Conservation (phyloP, 768 basidiomycete species). For the Lepiota venenata region DNA sequence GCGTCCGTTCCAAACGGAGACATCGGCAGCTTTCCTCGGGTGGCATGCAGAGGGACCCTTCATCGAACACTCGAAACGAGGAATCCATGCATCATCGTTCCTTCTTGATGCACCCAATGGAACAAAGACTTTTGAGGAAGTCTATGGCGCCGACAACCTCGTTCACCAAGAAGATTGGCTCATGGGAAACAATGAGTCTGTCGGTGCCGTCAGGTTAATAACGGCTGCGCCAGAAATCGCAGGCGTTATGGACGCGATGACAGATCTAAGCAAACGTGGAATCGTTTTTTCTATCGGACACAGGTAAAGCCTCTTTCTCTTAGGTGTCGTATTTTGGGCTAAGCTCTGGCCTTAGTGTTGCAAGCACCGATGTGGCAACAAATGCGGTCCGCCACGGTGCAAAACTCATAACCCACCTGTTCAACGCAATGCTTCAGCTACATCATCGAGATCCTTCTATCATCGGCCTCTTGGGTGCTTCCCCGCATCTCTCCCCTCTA, state of each 20-base stretch:
- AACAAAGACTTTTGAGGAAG: constrained; percentile 63
- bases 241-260: constrained; percentile 73
- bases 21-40: constrained; percentile 73
- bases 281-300: constrained; percentile 87
- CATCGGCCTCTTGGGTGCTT: constrained; percentile 82
- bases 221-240: constrained; percentile 86
- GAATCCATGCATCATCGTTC: constrained; percentile 73
- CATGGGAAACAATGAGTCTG: constrained; percentile 37
- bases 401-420: constrained; percentile 86
- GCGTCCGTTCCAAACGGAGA: constrained; percentile 59
- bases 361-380: constrained; percentile 70
- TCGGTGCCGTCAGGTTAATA: constrained; percentile 68
- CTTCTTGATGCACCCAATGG: constrained; percentile 63
- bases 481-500: constrained; percentile 50
- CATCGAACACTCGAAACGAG: constrained; percentile 76
- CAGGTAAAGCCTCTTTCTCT: constrained; percentile 44
- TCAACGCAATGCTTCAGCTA: constrained; percentile 90
- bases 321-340: constrained; percentile 3
- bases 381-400: constrained; percentile 71
- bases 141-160: constrained; percentile 69
- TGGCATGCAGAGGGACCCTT: constrained; percentile 95
- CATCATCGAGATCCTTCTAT: constrained; percentile 92
- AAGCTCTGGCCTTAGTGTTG: constrained; percentile 45
- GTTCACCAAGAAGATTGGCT: constrained; percentile 65
- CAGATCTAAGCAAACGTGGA: constrained; percentile 57